phyloP scores from a whole-genome alignment of 192 early-diverging fungal species.

The Mortierella hygrophila region DNA sequence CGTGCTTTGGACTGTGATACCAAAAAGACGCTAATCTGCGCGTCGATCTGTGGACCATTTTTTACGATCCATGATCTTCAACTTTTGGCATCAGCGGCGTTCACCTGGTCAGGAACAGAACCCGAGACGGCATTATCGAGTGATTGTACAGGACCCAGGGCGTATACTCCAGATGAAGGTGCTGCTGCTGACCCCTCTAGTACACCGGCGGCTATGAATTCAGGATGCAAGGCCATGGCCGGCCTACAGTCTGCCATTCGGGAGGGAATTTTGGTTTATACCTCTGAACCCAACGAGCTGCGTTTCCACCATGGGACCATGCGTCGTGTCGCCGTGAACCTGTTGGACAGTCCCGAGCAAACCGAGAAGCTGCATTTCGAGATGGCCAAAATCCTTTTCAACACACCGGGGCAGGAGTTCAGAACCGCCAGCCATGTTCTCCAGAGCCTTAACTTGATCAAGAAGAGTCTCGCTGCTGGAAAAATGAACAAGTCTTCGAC shows the following conservation, averaged over 20 bases:
- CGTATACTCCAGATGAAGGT: not conserved
- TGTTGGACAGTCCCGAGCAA: slow-evolving; percentile 23
- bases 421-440: slow-evolving; percentile 38
- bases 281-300: slow-evolving; percentile 26
- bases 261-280: slow-evolving; percentile 47
- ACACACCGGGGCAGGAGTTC: slow-evolving; percentile 35
- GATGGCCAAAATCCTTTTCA: slow-evolving; percentile 42
- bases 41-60: slow-evolving; percentile 37
- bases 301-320: slow-evolving; percentile 47
- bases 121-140: not conserved
- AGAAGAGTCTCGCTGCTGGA: slow-evolving; percentile 18
- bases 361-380: slow-evolving; percentile 41
- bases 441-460: slow-evolving; percentile 38
- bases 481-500: not conserved
- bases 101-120: slow-evolving; percentile 5
- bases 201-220: not conserved
- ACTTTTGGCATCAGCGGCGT: slow-evolving; percentile 10
- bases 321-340: slow-evolving; percentile 37
- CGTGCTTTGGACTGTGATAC: slow-evolving; percentile 30
- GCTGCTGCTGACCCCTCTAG: not conserved
- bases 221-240: slow-evolving; percentile 39
- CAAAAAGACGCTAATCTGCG: slow-evolving; percentile 41
- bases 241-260: slow-evolving; percentile 38
- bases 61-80: slow-evolving; percentile 46
- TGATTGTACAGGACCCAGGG: too few species aligned